A percentile compares a stretch with the other conserved stretches of the same genome.
Conservation (phyloP, 345 rosid species). For the Cardamine resedifolia region DNA sequence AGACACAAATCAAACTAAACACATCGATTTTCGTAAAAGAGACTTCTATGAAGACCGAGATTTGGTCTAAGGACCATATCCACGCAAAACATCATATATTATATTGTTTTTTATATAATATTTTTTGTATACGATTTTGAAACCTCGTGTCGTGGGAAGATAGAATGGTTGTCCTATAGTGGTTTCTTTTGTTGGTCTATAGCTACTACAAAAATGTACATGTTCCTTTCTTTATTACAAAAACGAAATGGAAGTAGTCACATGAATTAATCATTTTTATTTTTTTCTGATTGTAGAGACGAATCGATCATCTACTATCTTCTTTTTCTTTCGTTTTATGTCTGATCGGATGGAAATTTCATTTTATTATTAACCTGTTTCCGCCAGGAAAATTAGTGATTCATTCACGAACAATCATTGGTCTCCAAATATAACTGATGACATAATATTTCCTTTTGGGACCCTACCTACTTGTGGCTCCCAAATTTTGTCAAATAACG, state of each 20-base stretch:
- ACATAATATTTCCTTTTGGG: slow-evolving; percentile 29
- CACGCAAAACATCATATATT: slow-evolving; percentile 13
- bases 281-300: neutral
- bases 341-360: neutral
- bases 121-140: slow-evolving; percentile 4
- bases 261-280: neutral
- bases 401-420: slow-evolving; percentile 28
- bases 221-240: neutral
- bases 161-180: neutral
- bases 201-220: slow-evolving; percentile 1
- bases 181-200: neutral
- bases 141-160: slow-evolving; percentile 18
- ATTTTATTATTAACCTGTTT: neutral
- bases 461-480: slow-evolving; percentile 33
- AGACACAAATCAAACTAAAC: slow-evolving; percentile 33
- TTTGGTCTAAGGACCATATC: slow-evolving; percentile 38
- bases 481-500: neutral
- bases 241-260: neutral
- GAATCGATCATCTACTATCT: neutral
- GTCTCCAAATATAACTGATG: slow-evolving; percentile 18
- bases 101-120: neutral
- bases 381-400: neutral
- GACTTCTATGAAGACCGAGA: slow-evolving; percentile 40
- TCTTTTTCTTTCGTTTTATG: neutral
- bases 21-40: slow-evolving; percentile 37